Evolutionary conservation across 1,284 basidiomycete genomes (phyloP).

Genomic region (Exobasidium rhododendri): DNA sequence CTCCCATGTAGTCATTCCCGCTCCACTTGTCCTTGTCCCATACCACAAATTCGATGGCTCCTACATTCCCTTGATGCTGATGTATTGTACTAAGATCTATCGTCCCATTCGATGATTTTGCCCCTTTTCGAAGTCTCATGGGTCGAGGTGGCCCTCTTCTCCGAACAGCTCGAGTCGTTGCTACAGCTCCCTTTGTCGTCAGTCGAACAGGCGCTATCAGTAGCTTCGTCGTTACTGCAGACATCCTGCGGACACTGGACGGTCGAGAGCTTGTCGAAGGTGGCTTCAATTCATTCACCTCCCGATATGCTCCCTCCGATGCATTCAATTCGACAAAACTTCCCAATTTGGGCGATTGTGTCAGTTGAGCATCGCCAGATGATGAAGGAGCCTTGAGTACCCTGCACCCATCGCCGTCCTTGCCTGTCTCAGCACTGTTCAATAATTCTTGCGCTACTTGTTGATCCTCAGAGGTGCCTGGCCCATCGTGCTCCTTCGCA

Average conservation of each 20-base stretch:
- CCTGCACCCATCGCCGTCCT: no score
- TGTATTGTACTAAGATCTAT: neutral
- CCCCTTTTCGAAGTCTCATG: slow-evolving; percentile 25
- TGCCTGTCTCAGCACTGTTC: neutral
- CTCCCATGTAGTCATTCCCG: slow-evolving; percentile 89
- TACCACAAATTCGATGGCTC: slow-evolving; percentile 76
- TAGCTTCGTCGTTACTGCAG: slow-evolving; percentile 31
- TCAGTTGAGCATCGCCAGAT: neutral
- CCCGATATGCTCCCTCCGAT: neutral
- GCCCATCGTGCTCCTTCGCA: neutral
- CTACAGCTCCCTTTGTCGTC: slow-evolving; percentile 23
- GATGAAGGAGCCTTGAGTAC: neutral
- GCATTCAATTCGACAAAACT: neutral
- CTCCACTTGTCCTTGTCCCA: slow-evolving; percentile 78
- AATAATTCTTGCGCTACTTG: neutral
- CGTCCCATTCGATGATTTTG: neutral
- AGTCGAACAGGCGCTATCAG: slow-evolving; percentile 36
- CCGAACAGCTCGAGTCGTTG: slow-evolving; percentile 36
- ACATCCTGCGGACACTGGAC: slow-evolving; percentile 21
- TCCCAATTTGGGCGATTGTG: neutral
- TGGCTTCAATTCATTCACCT: neutral
- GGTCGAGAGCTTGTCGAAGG: neutral
- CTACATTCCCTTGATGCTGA: slow-evolving; percentile 56
- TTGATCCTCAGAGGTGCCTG: neutral
- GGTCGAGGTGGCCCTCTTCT: slow-evolving; percentile 31